phyloP scores from a whole-genome alignment of 345 rosid genomes.

The Citrus inodora region DNA sequence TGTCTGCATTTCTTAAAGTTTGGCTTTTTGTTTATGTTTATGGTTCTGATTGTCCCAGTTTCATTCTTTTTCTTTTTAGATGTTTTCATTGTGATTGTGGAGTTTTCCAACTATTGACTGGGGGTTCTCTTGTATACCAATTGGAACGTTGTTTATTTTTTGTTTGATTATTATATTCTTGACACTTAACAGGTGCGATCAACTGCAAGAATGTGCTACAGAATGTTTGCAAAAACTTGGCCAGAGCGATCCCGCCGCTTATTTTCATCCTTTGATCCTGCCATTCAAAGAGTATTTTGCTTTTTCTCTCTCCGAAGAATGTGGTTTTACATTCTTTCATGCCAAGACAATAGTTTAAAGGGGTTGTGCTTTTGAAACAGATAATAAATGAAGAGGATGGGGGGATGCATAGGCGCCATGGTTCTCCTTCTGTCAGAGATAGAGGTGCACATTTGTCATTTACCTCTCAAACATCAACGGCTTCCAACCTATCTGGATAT shows the following conservation, averaged over 20 bases:
- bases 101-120: not conserved
- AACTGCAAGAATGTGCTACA: constrained; percentile 96
- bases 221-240: constrained; percentile 98
- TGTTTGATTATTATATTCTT: constrained; percentile 7
- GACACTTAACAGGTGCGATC: constrained; percentile 73
- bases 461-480: constrained; percentile 49
- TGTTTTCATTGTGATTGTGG: not conserved
- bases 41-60: not conserved
- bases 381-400: constrained; percentile 94
- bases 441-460: constrained; percentile 64
- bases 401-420: constrained; percentile 89
- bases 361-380: constrained; percentile 32
- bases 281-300: constrained; percentile 82
- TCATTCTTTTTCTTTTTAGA: not conserved
- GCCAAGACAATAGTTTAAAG: not conserved
- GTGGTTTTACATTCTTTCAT: not conserved
- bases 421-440: constrained; percentile 93
- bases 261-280: constrained; percentile 92
- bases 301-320: not conserved
- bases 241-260: constrained; percentile 97
- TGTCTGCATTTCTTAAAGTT: not conserved
- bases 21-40: not conserved
- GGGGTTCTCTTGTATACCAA: not conserved
- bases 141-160: not conserved
- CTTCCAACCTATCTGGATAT: constrained; percentile 70